These are phyloP conservation scores for Thermoascus crustaceus DNA, from an alignment of 2,329 filamentous ascomycete genomes.

Conservation along the genomic window DNA sequence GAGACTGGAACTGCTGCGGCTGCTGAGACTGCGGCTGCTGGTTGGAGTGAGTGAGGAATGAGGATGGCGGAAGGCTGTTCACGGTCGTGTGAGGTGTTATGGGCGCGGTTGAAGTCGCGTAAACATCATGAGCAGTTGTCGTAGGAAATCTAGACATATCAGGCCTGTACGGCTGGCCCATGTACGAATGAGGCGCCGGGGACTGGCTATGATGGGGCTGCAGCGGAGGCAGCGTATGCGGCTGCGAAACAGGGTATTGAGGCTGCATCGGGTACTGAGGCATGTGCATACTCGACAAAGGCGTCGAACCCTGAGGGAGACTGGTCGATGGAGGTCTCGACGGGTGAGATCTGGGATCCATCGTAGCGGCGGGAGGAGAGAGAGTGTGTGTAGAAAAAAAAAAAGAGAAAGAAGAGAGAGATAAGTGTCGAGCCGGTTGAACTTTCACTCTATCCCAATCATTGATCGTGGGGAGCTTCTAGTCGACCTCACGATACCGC, in stretches of 20 bases:
- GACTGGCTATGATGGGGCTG: constrained; percentile 40
- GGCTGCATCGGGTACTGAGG: constrained; percentile 41
- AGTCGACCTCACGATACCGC: background rate
- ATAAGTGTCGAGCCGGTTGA: constrained; percentile 6
- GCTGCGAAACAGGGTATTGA: constrained; percentile 36
- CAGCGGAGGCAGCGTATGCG: constrained; percentile 39
- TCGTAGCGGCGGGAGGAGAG: constrained; percentile 14
- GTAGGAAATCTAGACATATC: constrained; percentile 37
- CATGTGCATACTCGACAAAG: constrained; percentile 39
- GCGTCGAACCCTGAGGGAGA: constrained; percentile 36
- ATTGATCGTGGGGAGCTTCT: constrained; percentile 19
- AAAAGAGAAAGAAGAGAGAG: constrained; percentile 11
- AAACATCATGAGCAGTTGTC: constrained; percentile 34
- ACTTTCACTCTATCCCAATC: constrained; percentile 25
- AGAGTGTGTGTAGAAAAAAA: constrained; percentile 7
- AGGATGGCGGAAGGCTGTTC: constrained; percentile 35
- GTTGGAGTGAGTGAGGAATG: constrained; percentile 34
- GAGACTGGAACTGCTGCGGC: constrained; percentile 32
- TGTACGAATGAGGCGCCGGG: constrained; percentile 34
- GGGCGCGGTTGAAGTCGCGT: constrained; percentile 33
- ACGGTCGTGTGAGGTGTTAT: constrained; percentile 37
- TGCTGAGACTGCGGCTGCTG: constrained; percentile 31
- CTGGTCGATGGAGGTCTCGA: constrained; percentile 38
- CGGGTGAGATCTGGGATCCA: constrained; percentile 38
- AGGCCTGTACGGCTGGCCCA: constrained; percentile 34